A percentile compares a stretch with the other conserved stretches of the same genome.
These are phyloP conservation scores for Aspergillus sp. DNA, from an alignment of 2,329 filamentous ascomycete genomes.

Conservation along the genomic window DNA sequence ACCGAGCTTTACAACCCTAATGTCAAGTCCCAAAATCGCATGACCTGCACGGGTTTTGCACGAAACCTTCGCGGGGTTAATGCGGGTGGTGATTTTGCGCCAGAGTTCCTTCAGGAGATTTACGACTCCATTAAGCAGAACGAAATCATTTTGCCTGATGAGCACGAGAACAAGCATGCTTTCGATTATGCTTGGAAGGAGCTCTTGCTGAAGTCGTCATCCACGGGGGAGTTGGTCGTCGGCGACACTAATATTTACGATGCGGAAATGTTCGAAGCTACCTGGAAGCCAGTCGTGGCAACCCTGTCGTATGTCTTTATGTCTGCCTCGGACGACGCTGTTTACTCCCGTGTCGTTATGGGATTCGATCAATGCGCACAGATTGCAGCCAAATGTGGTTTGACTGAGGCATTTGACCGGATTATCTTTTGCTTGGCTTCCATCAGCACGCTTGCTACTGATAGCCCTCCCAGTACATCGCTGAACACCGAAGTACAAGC, in stretches of 20 bases:
- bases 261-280: constrained; percentile 93
- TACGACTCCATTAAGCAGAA: constrained; percentile 85
- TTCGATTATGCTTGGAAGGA: constrained; percentile 99
- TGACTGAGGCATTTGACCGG: constrained; percentile 82
- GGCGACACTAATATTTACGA: constrained; percentile 93
- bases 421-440: constrained; percentile 84
- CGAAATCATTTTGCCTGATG: constrained; percentile 93
- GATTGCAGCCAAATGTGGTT: constrained; percentile 75
- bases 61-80: constrained; percentile 89
- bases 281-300: constrained; percentile 90
- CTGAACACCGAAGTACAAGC: constrained; percentile 95
- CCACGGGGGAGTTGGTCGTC: constrained; percentile 62
- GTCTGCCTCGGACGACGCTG: constrained; percentile 92
- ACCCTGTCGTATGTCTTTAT: constrained; percentile 98
- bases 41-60: constrained; percentile 75
- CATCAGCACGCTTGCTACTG: constrained; percentile 79
- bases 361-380: constrained; percentile 95
- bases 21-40: constrained; percentile 64
- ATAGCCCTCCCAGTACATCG: constrained; percentile 67
- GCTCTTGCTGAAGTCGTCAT: constrained; percentile 73
- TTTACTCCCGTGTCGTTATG: constrained; percentile 85
- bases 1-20: constrained; percentile 96
- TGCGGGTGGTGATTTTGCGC: constrained; percentile 70
- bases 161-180: constrained; percentile 92
- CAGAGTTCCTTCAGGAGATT: constrained; percentile 75